Conservation (phyloP, 768 basidiomycete species). For the Boletus patriciae region DNA sequence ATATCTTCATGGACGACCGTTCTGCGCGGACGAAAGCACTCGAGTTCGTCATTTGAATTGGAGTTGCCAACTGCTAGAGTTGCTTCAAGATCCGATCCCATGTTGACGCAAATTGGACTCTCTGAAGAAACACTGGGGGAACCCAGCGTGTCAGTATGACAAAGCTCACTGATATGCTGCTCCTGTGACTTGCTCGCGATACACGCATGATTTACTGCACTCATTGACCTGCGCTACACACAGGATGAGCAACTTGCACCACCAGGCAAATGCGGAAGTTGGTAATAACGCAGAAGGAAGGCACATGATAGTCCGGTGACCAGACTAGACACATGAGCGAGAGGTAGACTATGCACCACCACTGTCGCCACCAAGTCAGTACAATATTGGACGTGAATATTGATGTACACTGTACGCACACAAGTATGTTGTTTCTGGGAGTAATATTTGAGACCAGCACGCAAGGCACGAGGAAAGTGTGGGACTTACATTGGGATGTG, state of each 20-base stretch:
- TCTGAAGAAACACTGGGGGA: slow-evolving; percentile 7
- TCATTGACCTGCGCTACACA: neutral
- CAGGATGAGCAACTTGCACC: neutral
- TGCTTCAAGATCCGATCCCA: slow-evolving; percentile 16
- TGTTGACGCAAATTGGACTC: neutral
- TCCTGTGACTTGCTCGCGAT: neutral
- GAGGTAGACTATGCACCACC: slow-evolving; percentile 65
- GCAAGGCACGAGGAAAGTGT: neutral
- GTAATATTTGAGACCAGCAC: slow-evolving; percentile 12
- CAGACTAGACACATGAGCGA: slow-evolving; percentile 11
- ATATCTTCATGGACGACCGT: slow-evolving; percentile 34
- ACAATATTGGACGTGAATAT: slow-evolving; percentile 10
- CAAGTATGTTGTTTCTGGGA: slow-evolving; percentile 91
- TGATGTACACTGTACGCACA: slow-evolving; percentile 72
- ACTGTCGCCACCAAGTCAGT: slow-evolving; percentile 41
- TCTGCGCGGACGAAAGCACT: slow-evolving; percentile 9
- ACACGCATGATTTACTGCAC: slow-evolving; percentile 3
- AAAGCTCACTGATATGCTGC: neutral
- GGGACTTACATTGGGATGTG: slow-evolving; percentile 93
- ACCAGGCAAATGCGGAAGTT: neutral
- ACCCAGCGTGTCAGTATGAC: slow-evolving; percentile 13
- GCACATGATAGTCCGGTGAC: too few species aligned
- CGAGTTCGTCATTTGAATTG: slow-evolving; percentile 8
- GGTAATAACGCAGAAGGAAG: neutral
- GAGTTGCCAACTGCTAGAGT: slow-evolving; percentile 28